phyloP scores from a whole-genome alignment of 2,329 filamentous ascomycete genomes.

The Scedosporium minutisporum region DNA sequence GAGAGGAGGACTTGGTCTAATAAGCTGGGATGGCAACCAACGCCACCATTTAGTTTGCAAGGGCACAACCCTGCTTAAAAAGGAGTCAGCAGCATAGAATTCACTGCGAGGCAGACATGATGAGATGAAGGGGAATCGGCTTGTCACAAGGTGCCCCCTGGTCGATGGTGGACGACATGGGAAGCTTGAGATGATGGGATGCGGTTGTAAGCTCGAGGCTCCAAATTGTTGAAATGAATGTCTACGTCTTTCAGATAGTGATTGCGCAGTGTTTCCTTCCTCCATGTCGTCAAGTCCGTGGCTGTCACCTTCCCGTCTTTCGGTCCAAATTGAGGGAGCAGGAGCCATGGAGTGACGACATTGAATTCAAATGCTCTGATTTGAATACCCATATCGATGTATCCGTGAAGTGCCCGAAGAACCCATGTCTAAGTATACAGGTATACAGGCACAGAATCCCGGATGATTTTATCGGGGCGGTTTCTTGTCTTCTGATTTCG shows the following conservation, averaged over 20 bases:
- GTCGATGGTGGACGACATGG: not conserved
- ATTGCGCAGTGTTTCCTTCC: too few species aligned
- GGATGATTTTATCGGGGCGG: not conserved
- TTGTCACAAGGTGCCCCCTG: not conserved
- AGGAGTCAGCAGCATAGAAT: not conserved
- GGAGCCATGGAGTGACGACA: too few species aligned
- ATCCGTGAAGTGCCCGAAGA: too few species aligned
- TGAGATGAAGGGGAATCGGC: not conserved
- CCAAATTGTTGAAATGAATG: too few species aligned
- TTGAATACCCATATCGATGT: too few species aligned
- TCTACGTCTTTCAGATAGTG: too few species aligned
- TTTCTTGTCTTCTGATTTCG: not conserved
- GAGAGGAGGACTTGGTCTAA: not conserved
- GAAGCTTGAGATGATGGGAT: not conserved
- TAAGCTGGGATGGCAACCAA: not conserved
- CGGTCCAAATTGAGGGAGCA: too few species aligned
- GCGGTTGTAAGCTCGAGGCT: too few species aligned
- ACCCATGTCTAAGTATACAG: too few species aligned
- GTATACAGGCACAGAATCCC: not conserved
- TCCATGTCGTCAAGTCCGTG: too few species aligned
- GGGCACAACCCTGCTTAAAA: not conserved
- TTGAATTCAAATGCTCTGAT: too few species aligned
- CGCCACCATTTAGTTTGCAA: not conserved
- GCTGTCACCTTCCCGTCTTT: too few species aligned
- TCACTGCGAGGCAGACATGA: not conserved